Conservation (phyloP, 2,329 filamentous ascomycete species). For the Cladosporium colombiae region DNA sequence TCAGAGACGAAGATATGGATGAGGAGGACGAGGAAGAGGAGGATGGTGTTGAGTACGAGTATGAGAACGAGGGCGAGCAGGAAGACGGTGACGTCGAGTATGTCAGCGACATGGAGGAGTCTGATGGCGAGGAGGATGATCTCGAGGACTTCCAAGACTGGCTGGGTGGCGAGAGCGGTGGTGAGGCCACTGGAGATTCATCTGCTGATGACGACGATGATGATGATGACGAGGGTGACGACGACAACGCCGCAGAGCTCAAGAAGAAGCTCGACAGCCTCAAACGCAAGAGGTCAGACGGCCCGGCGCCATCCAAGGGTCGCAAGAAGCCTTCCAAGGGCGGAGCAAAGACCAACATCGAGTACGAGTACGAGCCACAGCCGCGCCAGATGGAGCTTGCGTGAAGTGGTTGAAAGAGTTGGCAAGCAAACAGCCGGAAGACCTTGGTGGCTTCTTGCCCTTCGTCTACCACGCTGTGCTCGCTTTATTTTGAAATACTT, state of each 20-base stretch:
- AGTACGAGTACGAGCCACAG: constrained; percentile 71
- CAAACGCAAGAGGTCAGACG: constrained; percentile 57
- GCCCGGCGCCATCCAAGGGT: constrained; percentile 54
- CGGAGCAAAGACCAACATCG: constrained; percentile 68
- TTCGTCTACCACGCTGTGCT: neutral
- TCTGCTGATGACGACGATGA: constrained; percentile 61
- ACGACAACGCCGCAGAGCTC: constrained; percentile 57
- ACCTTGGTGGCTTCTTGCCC: neutral
- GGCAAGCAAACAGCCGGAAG: neutral
- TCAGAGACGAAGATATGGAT: constrained; percentile 83
- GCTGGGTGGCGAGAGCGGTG: constrained; percentile 70
- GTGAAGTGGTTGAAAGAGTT: constrained; percentile 22
- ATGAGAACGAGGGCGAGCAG: constrained; percentile 55
- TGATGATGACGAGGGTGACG: constrained; percentile 49
- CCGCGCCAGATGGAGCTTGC: constrained; percentile 44
- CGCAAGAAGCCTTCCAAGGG: constrained; percentile 57
- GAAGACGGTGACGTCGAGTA: constrained; percentile 83
- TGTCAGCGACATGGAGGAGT: constrained; percentile 78
- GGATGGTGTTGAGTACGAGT: constrained; percentile 64
- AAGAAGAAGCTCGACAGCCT: constrained; percentile 56
- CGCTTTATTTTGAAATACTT: neutral
- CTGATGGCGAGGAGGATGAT: constrained; percentile 70
- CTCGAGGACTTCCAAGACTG: constrained; percentile 95
- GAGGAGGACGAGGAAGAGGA: constrained; percentile 73
- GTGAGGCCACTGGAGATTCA: constrained; percentile 53